Conservation (phyloP, 768 basidiomycete genomes). For the Cystobasidium onofrii region DNA sequence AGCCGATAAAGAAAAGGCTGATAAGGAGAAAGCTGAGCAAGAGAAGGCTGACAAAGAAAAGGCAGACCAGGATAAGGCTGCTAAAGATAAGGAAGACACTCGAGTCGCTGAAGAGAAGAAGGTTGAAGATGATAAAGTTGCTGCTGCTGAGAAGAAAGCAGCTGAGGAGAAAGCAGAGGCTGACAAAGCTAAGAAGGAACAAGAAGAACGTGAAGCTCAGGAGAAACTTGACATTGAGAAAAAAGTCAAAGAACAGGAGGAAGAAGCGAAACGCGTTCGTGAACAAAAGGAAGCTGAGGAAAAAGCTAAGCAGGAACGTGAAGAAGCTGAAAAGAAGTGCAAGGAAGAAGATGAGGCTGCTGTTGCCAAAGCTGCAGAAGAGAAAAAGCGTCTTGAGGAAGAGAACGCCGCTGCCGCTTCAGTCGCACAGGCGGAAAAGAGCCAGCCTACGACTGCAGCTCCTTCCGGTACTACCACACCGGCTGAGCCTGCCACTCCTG, state of each 20-base stretch:
- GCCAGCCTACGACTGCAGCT: conserved; percentile 36
- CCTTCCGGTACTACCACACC: conserved; percentile 39
- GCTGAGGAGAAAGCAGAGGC: conserved; percentile 64
- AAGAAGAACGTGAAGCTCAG: conserved; percentile 43
- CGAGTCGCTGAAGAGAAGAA: conserved; percentile 6
- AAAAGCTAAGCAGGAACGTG: conserved; percentile 43
- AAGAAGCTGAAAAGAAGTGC: conserved; percentile 39
- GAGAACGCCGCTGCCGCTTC: conserved; percentile 29
- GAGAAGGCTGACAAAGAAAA: conserved; percentile 9
- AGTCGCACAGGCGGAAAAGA: conserved; percentile 41
- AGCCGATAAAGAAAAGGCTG: conserved; percentile 23
- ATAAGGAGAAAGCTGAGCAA: conserved; percentile 15
- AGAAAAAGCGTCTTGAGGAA: conserved; percentile 42
- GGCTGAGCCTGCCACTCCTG: conserved; percentile 37
- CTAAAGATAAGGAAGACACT: conserved; percentile 7
- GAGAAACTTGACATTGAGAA: conserved; percentile 37
- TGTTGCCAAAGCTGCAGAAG: conserved; percentile 37
- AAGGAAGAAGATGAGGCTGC: conserved; percentile 44
- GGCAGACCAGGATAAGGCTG: conserved; percentile 2
- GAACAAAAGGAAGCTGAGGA: conserved; percentile 35
- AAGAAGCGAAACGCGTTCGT: conserved; percentile 40
- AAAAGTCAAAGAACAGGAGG: conserved; percentile 33
- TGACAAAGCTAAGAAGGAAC: conserved; percentile 46
- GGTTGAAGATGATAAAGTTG: not conserved
- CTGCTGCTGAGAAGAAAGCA: not conserved